Percentiles rank a stretch among this genome's conserved stretches.
These are phyloP conservation scores for Phytophthora sp. DNA, from an alignment of 352 stramenopile species.

Conservation along the genomic window DNA sequence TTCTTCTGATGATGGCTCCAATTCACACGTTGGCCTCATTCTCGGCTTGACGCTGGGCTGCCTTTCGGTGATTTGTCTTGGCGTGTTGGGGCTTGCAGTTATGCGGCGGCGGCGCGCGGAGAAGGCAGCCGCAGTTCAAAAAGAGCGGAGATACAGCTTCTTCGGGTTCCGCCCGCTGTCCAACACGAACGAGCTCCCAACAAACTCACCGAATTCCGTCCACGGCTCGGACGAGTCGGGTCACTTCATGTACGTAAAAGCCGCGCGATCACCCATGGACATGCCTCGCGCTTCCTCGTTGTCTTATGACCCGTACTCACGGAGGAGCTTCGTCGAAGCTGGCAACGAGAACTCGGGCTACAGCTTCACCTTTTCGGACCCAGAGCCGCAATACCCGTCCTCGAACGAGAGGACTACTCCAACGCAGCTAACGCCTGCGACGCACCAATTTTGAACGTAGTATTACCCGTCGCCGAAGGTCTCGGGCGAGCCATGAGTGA, in stretches of 20 bases:
- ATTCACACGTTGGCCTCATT: constrained; percentile 32
- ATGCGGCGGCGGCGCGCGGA: constrained; percentile 25
- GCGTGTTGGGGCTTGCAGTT: constrained; percentile 31
- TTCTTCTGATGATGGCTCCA: constrained; percentile 10
- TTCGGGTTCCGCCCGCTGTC: constrained; percentile 52
- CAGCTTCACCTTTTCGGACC: constrained; percentile 48
- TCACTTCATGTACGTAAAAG: constrained; percentile 62
- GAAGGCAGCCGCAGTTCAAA: constrained; percentile 12
- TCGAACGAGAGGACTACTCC: constrained; percentile 12
- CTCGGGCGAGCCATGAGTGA: constrained; percentile 1
- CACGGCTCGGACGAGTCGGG: constrained; percentile 49
- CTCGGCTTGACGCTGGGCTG: constrained; percentile 41
- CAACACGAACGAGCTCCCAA: constrained; percentile 44
- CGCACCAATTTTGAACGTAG: constrained; percentile 22
- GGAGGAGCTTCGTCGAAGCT: constrained; percentile 43
- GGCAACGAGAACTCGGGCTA: constrained; percentile 36
- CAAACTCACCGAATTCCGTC: constrained; percentile 39
- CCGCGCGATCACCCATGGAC: constrained; percentile 42
- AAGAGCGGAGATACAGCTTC: constrained; percentile 32
- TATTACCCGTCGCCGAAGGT: constrained; percentile 1
- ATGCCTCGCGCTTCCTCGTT: constrained; percentile 44
- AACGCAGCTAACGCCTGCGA: constrained; percentile 21
- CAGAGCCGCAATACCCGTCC: constrained; percentile 12
- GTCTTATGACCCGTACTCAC: constrained; percentile 62
- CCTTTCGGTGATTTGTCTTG: constrained; percentile 34